These are phyloP conservation scores for Psilocybe cubensis DNA, from an alignment of 768 basidiomycete genomes.

Conservation along the genomic window DNA sequence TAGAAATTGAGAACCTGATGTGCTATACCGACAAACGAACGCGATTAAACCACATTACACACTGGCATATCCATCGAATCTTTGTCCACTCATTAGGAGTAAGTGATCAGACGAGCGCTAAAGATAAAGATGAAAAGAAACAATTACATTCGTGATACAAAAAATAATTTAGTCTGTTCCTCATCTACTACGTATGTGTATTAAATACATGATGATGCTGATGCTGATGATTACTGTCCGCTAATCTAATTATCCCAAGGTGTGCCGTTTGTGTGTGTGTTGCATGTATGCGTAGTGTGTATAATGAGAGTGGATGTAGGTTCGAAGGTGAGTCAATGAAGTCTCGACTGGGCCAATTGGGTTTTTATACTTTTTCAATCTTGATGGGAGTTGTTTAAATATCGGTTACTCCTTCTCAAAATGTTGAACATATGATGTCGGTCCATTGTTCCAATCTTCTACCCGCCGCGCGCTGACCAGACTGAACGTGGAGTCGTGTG, in stretches of 20 bases:
- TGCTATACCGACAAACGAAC: too few relatives aligned
- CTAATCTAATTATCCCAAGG: neutral
- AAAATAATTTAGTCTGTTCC: neutral
- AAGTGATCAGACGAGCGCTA: too few relatives aligned
- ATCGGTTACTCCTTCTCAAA: neutral
- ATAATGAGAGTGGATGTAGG: neutral
- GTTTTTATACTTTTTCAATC: too few relatives aligned
- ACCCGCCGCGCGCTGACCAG: constrained; percentile 56
- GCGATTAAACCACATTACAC: too few relatives aligned
- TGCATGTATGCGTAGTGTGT: neutral
- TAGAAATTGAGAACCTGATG: too few relatives aligned
- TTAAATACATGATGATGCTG: neutral
- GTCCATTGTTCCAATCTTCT: constrained; percentile 58
- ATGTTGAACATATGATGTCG: constrained; percentile 3
- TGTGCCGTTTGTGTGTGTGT: neutral
- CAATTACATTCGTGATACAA: neutral
- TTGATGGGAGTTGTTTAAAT: neutral
- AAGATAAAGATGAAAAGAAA: neutral
- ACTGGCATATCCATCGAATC: too few relatives aligned
- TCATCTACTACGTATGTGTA: neutral
- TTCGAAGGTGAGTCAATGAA: neutral
- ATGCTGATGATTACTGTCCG: too few relatives aligned
- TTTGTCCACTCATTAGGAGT: too few relatives aligned
- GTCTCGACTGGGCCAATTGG: too few relatives aligned
- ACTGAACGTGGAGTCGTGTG: constrained; percentile 61